Conservation (phyloP, 2,329 filamentous ascomycete genomes). For the Cercospora sp. region DNA sequence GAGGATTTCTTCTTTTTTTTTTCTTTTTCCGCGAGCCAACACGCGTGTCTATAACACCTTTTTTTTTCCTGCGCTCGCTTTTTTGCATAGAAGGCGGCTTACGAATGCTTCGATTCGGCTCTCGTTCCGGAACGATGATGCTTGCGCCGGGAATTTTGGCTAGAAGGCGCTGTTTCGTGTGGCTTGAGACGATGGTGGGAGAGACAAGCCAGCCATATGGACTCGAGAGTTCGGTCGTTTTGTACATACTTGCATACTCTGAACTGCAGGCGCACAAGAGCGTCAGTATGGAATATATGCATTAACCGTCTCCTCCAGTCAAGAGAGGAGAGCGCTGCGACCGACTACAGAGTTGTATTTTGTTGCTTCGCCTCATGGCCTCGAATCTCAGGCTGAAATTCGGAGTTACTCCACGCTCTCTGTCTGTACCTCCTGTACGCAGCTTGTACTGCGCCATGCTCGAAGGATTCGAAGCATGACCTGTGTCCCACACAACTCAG, state of each 20-base stretch:
- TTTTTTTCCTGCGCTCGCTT: not conserved
- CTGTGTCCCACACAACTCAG: not conserved
- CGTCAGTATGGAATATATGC: not conserved
- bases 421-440: not conserved
- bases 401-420: not conserved
- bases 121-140: not conserved
- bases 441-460: not conserved
- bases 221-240: not conserved
- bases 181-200: not conserved
- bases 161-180: not conserved
- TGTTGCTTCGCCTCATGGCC: not conserved
- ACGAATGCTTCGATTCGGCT: not conserved
- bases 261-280: not conserved
- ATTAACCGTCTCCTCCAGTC: not conserved
- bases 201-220: not conserved
- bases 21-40: not conserved
- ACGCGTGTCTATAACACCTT: not conserved
- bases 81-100: not conserved
- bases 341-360: not conserved
- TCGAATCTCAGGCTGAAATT: not conserved
- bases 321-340: not conserved
- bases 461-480: constrained; percentile 5
- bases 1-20: not conserved
- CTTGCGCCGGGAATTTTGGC: not conserved
- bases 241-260: not conserved